Conservation (phyloP, 2,329 filamentous ascomycete species). For the Bipolaris sorokiniana region DNA sequence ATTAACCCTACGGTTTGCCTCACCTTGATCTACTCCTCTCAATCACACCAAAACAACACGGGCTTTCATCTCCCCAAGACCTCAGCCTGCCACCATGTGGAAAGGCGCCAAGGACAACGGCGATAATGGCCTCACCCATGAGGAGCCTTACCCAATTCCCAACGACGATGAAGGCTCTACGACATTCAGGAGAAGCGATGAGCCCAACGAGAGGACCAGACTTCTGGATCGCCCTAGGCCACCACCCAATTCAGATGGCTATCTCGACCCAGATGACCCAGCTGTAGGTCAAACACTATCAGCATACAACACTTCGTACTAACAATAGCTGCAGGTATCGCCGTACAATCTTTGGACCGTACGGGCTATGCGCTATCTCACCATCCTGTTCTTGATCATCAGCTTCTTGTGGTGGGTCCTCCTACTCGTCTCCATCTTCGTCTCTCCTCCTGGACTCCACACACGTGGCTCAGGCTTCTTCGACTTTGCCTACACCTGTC, state of each 20-base stretch:
- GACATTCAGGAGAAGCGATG: slow-evolving; percentile 37
- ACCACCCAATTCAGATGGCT: slow-evolving; percentile 67
- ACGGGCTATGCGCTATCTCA: slow-evolving; percentile 77
- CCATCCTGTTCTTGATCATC: slow-evolving; percentile 74
- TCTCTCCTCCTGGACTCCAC: slow-evolving; percentile 85
- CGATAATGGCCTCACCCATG: slow-evolving; percentile 39
- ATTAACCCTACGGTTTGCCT: background rate
- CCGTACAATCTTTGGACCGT: slow-evolving; percentile 96
- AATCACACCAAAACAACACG: background rate
- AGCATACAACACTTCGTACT: slow-evolving; percentile 14
- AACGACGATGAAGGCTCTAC: slow-evolving; percentile 34
- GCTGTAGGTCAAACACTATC: slow-evolving; percentile 64
- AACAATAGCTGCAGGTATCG: slow-evolving; percentile 60
- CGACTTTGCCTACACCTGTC: slow-evolving; percentile 79
- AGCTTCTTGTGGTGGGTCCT: slow-evolving; percentile 93
- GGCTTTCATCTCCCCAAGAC: slow-evolving; percentile 24
- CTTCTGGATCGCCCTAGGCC: slow-evolving; percentile 67
- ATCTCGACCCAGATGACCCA: slow-evolving; percentile 79
- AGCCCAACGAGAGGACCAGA: slow-evolving; percentile 67
- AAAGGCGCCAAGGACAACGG: slow-evolving; percentile 53
- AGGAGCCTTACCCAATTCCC: slow-evolving; percentile 25
- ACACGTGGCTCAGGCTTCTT: slow-evolving; percentile 92
- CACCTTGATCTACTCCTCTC: background rate
- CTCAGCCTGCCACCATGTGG: slow-evolving; percentile 56
- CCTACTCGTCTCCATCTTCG: slow-evolving; percentile 86